These are phyloP conservation scores for Blastobotrys peoriensis DNA, from an alignment of 805 yeast species.

Conservation along the genomic window DNA sequence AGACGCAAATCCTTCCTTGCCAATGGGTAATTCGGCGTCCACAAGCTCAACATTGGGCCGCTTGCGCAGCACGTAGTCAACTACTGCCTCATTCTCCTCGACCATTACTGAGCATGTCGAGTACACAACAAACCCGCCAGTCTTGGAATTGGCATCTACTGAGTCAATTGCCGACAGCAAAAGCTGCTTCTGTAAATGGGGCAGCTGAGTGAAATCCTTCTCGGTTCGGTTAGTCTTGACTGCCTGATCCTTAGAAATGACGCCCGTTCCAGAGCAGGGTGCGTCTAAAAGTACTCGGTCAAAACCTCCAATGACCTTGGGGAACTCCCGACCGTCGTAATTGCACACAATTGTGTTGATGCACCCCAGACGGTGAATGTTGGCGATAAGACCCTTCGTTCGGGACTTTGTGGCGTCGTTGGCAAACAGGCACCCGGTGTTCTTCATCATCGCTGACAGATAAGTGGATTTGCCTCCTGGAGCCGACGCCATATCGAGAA, in stretches of 20 bases:
- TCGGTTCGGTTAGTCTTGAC: constrained; percentile 92
- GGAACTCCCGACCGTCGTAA: constrained; percentile 97
- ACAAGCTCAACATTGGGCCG: constrained; percentile 94
- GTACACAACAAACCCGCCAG: constrained; percentile 92
- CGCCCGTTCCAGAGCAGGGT: constrained; percentile 99
- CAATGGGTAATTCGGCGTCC: constrained; percentile 86
- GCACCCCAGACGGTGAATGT: constrained; percentile 95
- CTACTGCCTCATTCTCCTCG: constrained; percentile 97
- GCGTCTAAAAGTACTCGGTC: constrained; percentile 94
- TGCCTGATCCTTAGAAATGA: constrained; percentile 92
- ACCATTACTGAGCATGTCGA: constrained; percentile 98
- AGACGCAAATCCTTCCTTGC: constrained; percentile 91
- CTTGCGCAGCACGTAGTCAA: constrained; percentile 93
- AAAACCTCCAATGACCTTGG: constrained; percentile 96
- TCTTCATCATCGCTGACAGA: constrained; percentile 92
- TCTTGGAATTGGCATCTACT: constrained; percentile 84
- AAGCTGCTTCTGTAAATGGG: constrained; percentile 93
- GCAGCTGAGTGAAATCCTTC: constrained; percentile 93
- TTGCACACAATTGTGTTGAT: constrained; percentile 94
- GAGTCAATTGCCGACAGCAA: constrained; percentile 94
- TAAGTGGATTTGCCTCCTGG: constrained; percentile 99
- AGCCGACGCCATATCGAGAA: constrained; percentile 98
- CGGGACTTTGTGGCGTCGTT: constrained; percentile 96
- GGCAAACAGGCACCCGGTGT: constrained; percentile 95
- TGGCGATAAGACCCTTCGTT: constrained; percentile 93